Evolutionary conservation across 352 stramenopile species (phyloP).

Genomic region (Globisporangium iwayamae): DNA sequence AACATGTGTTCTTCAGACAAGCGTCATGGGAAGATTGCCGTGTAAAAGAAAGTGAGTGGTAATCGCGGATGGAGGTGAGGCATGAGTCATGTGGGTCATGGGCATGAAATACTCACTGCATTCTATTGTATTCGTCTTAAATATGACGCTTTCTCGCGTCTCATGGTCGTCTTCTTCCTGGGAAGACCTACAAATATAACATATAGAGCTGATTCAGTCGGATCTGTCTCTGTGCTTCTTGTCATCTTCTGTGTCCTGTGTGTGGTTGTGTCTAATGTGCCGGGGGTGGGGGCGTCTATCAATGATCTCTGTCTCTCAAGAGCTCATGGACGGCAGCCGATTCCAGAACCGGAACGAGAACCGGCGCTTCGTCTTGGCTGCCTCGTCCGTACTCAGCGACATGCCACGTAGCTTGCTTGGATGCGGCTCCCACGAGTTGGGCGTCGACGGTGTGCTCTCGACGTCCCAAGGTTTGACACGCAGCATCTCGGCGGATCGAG

Average conservation of each 20-base stretch:
- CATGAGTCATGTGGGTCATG: background rate
- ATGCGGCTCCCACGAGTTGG: constrained; percentile 34
- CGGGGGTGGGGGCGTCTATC: background rate
- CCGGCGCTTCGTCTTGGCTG: constrained; percentile 58
- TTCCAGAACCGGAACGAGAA: constrained; percentile 73
- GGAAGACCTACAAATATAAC: constrained; percentile 9
- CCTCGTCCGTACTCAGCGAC: constrained; percentile 49
- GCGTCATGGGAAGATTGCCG: background rate
- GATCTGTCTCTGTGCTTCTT: constrained; percentile 2
- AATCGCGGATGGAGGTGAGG: too few species aligned
- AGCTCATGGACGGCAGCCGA: constrained; percentile 14
- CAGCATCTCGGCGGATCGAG: constrained; percentile 17
- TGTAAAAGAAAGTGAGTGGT: background rate
- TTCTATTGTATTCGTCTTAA: constrained; percentile 12
- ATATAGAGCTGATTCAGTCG: constrained; percentile 4
- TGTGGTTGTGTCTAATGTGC: background rate
- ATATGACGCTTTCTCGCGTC: constrained; percentile 5
- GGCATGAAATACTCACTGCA: constrained; percentile 5
- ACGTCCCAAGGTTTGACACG: constrained; percentile 22
- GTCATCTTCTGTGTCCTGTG: background rate
- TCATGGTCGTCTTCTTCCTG: background rate
- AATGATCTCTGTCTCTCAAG: constrained; percentile 1
- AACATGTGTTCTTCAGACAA: background rate
- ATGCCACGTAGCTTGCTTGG: constrained; percentile 56
- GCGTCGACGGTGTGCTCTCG: constrained; percentile 23